A percentile compares a stretch with the other conserved stretches of the same genome.
Conservation (phyloP, 106 monocot genomes). For the Dendrobium nobile region DNA sequence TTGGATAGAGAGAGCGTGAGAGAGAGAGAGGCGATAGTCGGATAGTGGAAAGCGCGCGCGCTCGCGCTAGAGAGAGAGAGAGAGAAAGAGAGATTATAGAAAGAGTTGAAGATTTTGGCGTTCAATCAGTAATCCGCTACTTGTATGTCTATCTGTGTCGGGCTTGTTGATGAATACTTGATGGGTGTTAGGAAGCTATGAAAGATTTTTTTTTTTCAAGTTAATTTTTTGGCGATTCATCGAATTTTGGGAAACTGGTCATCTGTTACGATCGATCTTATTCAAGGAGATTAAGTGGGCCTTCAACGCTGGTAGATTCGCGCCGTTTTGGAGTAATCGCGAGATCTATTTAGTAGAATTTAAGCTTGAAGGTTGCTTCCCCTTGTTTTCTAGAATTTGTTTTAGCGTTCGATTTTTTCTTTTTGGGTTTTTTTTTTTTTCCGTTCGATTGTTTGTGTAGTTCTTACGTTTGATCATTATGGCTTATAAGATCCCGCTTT, state of each 20-base stretch:
- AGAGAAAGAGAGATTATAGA: not conserved
- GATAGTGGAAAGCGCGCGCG: too few species aligned
- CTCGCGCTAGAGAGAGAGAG: not conserved
- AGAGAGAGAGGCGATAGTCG: too few species aligned
- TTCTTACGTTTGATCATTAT: constrained; percentile 4
- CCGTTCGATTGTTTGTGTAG: not conserved
- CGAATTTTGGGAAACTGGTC: constrained; percentile 1
- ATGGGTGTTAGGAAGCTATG: not conserved
- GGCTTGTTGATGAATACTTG: not conserved
- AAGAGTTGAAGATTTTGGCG: not conserved
- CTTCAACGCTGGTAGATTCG: constrained; percentile 4
- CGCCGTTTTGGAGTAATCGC: not conserved
- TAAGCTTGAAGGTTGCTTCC: not conserved
- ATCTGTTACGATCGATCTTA: not conserved
- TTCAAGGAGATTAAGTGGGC: not conserved
- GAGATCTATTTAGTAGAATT: not conserved
- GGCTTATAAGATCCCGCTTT: not conserved
- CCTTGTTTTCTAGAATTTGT: not conserved
- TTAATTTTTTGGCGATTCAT: not conserved
- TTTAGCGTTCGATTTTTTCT: not conserved
- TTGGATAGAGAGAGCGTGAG: not conserved
- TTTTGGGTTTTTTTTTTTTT: not conserved
- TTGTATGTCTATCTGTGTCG: not conserved
- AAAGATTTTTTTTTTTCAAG: not conserved
- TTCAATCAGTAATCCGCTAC: not conserved